Base-by-base conservation (phyloP, 768 basidiomycete species). In the Rhizopogon vinicolor region DNA sequence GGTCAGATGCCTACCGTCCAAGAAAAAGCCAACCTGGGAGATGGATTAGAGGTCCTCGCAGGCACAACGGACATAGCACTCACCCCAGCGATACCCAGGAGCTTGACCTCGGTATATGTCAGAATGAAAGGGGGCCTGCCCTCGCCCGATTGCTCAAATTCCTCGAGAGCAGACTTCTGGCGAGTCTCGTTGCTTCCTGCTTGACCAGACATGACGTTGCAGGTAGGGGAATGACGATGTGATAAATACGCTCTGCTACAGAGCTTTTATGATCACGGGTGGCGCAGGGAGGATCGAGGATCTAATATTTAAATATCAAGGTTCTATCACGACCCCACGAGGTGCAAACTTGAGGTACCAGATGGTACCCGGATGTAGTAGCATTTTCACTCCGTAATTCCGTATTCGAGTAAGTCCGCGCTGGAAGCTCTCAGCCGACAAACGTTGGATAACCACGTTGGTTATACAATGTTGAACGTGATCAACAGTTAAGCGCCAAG, bases 1-100 rank as follows among this genome's bases (percentile, higher is more conserved):
- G 8, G 9, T 7, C 14, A 18, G n/a, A 28, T 41, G 65, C 79
- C 43, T 55, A 85, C 85, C 85, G 65, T 87, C 86, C 35, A 87
- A 72, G 73, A 87, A 87, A 68, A 87, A 87, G 7, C 86, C 86
- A 50, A 86, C 80, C 84, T 85, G 54, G 0, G 29, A 14, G 35
- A 31, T 39, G 44, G 31, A 33, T 16, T 45, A 29, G 44, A 41
- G 19, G 25, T 60, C 52, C 52, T 49, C 41, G 13, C 28, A 54
- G 22, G 46, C 18, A 31, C 41, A 8, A 33, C 2, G 35, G 18
- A 1, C 3, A 46, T 13, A 7, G 8, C 3, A 71, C 80, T 59
- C 56, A 85, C 83, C 7, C 84, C 85, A 51, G 84, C 77, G 55
- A 87, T 84, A 39, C 78, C 74, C 29, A 87, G 69, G 41, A 87